phyloP scores from a whole-genome alignment of 2,329 filamentous ascomycete genomes.

The Cadophora malorum region DNA sequence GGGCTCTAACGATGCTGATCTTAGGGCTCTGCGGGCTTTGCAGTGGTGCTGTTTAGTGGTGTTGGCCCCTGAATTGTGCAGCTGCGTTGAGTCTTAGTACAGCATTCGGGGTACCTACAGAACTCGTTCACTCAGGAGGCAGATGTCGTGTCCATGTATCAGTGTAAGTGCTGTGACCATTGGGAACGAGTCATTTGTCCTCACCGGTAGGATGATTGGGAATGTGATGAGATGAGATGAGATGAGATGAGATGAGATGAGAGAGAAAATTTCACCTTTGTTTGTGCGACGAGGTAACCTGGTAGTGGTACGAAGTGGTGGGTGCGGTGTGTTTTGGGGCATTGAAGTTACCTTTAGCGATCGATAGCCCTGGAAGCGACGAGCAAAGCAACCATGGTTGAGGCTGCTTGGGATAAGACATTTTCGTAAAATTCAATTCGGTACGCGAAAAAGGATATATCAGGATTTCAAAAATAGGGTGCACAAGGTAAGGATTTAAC shows the following conservation, averaged over 20 bases:
- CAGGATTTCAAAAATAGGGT: neutral
- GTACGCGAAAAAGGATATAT: neutral
- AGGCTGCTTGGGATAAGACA: constrained; percentile 12
- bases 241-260: neutral
- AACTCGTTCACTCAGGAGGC: neutral
- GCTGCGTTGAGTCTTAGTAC: neutral
- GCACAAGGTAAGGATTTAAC: constrained; percentile 6
- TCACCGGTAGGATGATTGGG: neutral
- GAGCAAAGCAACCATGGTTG: constrained; percentile 10
- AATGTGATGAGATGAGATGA: neutral
- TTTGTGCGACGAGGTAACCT: constrained; percentile 4
- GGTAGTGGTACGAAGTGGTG: neutral
- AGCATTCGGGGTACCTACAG: neutral
- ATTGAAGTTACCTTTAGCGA: constrained; percentile 6
- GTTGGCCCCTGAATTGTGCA: constrained; percentile 16
- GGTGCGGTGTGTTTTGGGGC: constrained; percentile 12
- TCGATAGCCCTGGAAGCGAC: neutral
- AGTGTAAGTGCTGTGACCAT: neutral
- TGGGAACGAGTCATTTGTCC: neutral
- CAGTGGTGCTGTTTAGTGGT: neutral
- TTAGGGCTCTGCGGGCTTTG: neutral
- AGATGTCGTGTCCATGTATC: neutral
- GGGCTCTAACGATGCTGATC: neutral
- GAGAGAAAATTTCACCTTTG: neutral
- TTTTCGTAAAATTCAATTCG: neutral